A percentile compares a stretch with the other conserved stretches of the same genome.
Conservation (phyloP, 352 stramenopile species). For the Phytophthora pisi region DNA sequence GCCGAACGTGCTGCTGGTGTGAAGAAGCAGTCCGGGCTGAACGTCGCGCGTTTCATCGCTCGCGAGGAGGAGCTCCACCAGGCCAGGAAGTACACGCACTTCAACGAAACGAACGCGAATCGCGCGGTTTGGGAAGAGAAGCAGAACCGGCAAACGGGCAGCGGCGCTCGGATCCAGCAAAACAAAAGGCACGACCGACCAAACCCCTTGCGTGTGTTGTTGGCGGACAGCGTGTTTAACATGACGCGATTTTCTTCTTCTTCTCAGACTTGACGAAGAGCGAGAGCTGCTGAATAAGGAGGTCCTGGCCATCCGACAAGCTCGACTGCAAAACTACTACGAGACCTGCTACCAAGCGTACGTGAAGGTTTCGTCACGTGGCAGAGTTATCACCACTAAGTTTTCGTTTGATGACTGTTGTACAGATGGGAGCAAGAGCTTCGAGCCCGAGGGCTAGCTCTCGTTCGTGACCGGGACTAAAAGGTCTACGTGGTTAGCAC, state of each 20-base stretch:
- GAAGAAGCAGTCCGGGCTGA: conserved; percentile 57
- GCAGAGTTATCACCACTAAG: background rate
- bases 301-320: conserved; percentile 62
- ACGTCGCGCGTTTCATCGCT: conserved; percentile 77
- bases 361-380: background rate
- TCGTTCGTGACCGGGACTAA: conserved; percentile 75
- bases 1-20: conserved; percentile 17
- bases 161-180: conserved; percentile 53
- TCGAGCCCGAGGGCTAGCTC: conserved; percentile 66
- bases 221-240: conserved; percentile 1
- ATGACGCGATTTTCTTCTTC: background rate
- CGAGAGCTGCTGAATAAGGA: conserved; percentile 83
- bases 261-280: conserved; percentile 62
- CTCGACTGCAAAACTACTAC: conserved; percentile 77
- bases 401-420: background rate
- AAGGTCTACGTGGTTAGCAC: background rate
- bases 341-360: conserved; percentile 77
- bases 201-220: background rate
- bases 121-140: conserved; percentile 80
- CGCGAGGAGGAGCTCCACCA: conserved; percentile 78
- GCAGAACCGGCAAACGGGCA: conserved; percentile 63
- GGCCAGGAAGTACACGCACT: conserved; percentile 58
- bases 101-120: conserved; percentile 53
- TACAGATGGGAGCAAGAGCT: conserved; percentile 75
- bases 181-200: conserved; percentile 51